phyloP scores from a whole-genome alignment of 2,329 filamentous ascomycete genomes.

The Diaporthe sp. region DNA sequence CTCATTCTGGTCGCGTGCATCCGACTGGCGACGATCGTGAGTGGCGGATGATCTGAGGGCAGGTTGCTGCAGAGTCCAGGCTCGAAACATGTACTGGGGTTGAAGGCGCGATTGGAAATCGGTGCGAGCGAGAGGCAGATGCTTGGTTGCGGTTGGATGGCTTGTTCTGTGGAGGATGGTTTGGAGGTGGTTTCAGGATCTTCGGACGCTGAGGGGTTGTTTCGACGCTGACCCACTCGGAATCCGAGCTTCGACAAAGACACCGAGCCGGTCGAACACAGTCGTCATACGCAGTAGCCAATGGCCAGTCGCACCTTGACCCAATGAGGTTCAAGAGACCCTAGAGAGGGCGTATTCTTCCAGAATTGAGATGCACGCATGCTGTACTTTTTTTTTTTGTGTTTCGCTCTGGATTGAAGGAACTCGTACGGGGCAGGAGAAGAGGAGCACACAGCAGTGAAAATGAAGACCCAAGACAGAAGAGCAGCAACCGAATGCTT shows the following conservation, averaged over 20 bases:
- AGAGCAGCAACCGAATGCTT: background rate
- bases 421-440: background rate
- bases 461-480: background rate
- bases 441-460: background rate
- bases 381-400: background rate
- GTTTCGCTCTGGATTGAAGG: background rate
- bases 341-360: background rate
- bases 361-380: background rate
- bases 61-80: slow-evolving; percentile 14
- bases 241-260: background rate
- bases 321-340: background rate
- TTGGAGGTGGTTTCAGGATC: slow-evolving; percentile 40
- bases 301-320: background rate
- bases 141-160: slow-evolving; percentile 20
- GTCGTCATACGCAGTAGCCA: background rate
- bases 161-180: slow-evolving; percentile 19
- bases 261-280: background rate
- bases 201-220: slow-evolving; percentile 37
- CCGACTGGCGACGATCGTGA: background rate
- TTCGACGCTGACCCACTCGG: slow-evolving; percentile 34
- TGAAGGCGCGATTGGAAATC: slow-evolving; percentile 8
- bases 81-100: slow-evolving; percentile 13
- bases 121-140: slow-evolving; percentile 1
- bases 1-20: background rate
- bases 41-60: slow-evolving; percentile 13